Percentiles rank a stretch among this genome's conserved stretches.
Conservation (phyloP, 2,329 filamentous ascomycete species). For the Ceratocystis diversiconidia region DNA sequence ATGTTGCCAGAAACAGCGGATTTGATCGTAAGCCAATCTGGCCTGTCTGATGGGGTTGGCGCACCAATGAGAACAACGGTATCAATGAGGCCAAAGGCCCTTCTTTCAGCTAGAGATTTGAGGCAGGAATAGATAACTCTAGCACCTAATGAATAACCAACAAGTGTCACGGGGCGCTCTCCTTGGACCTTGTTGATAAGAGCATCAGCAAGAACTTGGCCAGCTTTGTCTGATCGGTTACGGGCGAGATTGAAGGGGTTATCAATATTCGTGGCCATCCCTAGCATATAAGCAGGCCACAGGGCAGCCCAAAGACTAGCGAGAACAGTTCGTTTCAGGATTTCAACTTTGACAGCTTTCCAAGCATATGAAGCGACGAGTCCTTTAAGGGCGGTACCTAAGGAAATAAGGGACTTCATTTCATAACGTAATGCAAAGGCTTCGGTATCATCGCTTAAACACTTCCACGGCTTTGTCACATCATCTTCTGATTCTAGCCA, state of each 20-base stretch:
- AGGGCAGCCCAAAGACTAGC: slow-evolving; percentile 53
- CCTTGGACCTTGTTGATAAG: slow-evolving; percentile 71
- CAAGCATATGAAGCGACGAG: slow-evolving; percentile 65
- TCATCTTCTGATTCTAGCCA: slow-evolving; percentile 68
- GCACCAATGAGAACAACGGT: slow-evolving; percentile 71
- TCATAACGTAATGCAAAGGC: slow-evolving; percentile 78
- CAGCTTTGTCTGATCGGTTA: slow-evolving; percentile 65
- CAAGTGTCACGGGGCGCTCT: slow-evolving; percentile 62
- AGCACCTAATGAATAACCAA: slow-evolving; percentile 72
- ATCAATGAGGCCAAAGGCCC: slow-evolving; percentile 73
- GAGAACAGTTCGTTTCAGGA: slow-evolving; percentile 58
- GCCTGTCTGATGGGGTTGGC: slow-evolving; percentile 56
- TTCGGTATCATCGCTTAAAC: slow-evolving; percentile 56
- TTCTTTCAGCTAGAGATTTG: slow-evolving; percentile 57
- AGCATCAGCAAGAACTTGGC: slow-evolving; percentile 65
- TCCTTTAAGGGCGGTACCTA: slow-evolving; percentile 58
- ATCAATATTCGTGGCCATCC: slow-evolving; percentile 55
- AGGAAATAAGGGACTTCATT: slow-evolving; percentile 57
- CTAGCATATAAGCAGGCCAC: slow-evolving; percentile 54
- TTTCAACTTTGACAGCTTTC: slow-evolving; percentile 56
- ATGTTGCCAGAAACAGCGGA: slow-evolving; percentile 67
- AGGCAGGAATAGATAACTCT: slow-evolving; percentile 73
- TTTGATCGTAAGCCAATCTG: slow-evolving; percentile 63
- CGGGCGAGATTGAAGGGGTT: slow-evolving; percentile 71
- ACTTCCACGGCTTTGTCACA: slow-evolving; percentile 65